Conservation (phyloP, 1,284 basidiomycete species). For the Boletus holoroseus region DNA sequence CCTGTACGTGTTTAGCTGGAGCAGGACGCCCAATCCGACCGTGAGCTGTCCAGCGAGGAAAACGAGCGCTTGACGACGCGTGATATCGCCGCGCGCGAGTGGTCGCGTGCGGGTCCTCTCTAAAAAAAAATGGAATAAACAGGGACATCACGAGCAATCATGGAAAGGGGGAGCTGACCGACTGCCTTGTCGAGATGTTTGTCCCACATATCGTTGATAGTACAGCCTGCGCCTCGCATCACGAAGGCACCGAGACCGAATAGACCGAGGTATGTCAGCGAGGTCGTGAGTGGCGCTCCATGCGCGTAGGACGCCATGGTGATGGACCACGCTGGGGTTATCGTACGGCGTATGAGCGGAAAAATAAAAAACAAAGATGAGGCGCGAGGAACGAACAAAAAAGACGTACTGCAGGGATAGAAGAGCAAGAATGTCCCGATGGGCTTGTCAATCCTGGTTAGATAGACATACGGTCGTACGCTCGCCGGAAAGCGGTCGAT, state of each 20-base stretch:
- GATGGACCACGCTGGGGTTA: slow-evolving; percentile 83
- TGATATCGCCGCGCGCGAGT: slow-evolving; percentile 80
- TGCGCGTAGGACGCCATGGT: slow-evolving; percentile 86
- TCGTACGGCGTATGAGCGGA: not conserved
- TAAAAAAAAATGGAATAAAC: slow-evolving; percentile 13
- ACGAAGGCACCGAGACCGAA: slow-evolving; percentile 90
- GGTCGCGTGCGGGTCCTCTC: slow-evolving; percentile 47
- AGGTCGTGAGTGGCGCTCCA: slow-evolving; percentile 57
- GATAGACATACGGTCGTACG: slow-evolving; percentile 74
- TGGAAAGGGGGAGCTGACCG: slow-evolving; percentile 43
- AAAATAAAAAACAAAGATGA: too few relatives aligned
- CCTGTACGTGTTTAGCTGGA: slow-evolving; percentile 96
- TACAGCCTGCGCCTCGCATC: slow-evolving; percentile 98
- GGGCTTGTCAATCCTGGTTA: slow-evolving; percentile 91
- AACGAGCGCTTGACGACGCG: slow-evolving; percentile 66
- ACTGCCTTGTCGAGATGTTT: slow-evolving; percentile 85
- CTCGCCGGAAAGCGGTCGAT: slow-evolving; percentile 58
- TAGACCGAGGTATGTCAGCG: slow-evolving; percentile 71
- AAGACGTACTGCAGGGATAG: slow-evolving; percentile 82
- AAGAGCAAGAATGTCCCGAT: slow-evolving; percentile 89
- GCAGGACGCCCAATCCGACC: slow-evolving; percentile 81
- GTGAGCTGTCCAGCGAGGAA: slow-evolving; percentile 85
- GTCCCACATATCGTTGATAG: slow-evolving; percentile 99
- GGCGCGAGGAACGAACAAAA: not conserved
- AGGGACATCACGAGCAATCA: not conserved